Evolutionary conservation across 768 basidiomycete species (phyloP), one percentile per base, ranked within the genome.

Genomic region (Lactarius hengduanensis): DNA sequence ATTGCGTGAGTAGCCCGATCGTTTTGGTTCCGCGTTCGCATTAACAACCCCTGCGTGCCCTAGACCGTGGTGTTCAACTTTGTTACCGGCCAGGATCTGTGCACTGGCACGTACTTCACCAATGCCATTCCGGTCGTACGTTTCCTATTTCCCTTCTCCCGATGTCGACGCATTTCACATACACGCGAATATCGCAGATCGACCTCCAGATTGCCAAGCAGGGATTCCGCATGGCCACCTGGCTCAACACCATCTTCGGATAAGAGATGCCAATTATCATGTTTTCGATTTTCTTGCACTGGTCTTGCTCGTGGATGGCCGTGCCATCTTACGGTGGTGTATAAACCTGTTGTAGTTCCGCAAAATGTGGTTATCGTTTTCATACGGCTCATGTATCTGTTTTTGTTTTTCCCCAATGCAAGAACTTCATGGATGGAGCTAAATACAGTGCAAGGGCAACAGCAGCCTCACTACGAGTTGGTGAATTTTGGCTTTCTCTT

Each of bases 401-500:
- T 53, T 22, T 32, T 20, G 28, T 4, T 28, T 22, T 26, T 26
- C 26, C 26, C 26, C 18, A 13, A 16, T 26, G 13, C 30, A 57
- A 36, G 30, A 57, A 32, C 34, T 13, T 50, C 11, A 50, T 50
- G 18, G 7, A 47, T 47, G 54, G 26, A 34, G 56, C 30, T n/a
- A 30, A 30, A 57, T 57, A 57, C 30, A 57, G 13, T 13, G 11
- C 22, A 26, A 55, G 26, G 30, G 26, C 20, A 55, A 15, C 26
- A 26, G 15, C 34, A 22, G 10, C 36, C 22, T 11, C 22, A 62
- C 73, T 67, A 84, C 56, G 78, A 75, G 77, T 96, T 83, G 36
- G 86, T 87, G 79, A 94, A 99, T 28, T 84, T 82, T 18, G 96
- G 80, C 78, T 91, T 91, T 74, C 96, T 84, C 82, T 98, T 99